Evolutionary conservation across 83 land plant genomes (phyloP).

Genomic region (Isoetes engelmannii): DNA sequence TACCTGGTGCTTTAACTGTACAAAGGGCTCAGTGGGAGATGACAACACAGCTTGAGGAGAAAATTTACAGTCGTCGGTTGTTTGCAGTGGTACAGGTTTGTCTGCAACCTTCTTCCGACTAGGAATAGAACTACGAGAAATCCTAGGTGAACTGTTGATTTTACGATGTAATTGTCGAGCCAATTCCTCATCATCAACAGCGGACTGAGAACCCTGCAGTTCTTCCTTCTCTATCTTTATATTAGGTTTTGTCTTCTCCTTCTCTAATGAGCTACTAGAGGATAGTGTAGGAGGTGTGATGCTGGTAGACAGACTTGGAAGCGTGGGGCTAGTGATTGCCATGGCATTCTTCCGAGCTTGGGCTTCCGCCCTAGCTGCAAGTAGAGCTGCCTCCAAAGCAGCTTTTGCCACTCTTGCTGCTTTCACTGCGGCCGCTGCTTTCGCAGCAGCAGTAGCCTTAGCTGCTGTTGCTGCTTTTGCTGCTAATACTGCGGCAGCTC

Average conservation of each 20-base stretch:
- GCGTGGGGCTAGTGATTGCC: not conserved
- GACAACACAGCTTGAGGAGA: conserved; percentile 9
- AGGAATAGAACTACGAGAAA: conserved; percentile 22
- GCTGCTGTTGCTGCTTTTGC: conserved; percentile 23
- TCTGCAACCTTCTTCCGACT: conserved; percentile 16
- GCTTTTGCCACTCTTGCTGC: conserved; percentile 25
- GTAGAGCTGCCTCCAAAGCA: conserved; percentile 24
- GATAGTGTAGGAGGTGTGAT: not conserved
- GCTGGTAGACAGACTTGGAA: not conserved
- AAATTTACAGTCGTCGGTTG: conserved; percentile 15
- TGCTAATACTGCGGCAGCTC: conserved; percentile 15
- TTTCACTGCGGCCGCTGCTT: conserved; percentile 25
- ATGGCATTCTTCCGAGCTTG: conserved; percentile 7
- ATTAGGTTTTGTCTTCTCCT: conserved; percentile 1
- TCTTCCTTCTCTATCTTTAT: conserved; percentile 22
- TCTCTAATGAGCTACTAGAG: conserved; percentile 7
- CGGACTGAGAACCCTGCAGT: not conserved
- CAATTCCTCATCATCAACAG: conserved; percentile 24
- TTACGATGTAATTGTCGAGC: conserved; percentile 25
- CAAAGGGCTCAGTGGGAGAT: conserved; percentile 14
- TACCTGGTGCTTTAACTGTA: conserved; percentile 17
- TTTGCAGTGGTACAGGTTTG: conserved; percentile 20
- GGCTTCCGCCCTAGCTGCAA: conserved; percentile 20
- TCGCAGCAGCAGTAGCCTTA: conserved; percentile 18
- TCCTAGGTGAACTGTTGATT: conserved; percentile 28